phyloP scores from a whole-genome alignment of 192 early-diverging fungal species.

The Entomortierella parvispora region DNA sequence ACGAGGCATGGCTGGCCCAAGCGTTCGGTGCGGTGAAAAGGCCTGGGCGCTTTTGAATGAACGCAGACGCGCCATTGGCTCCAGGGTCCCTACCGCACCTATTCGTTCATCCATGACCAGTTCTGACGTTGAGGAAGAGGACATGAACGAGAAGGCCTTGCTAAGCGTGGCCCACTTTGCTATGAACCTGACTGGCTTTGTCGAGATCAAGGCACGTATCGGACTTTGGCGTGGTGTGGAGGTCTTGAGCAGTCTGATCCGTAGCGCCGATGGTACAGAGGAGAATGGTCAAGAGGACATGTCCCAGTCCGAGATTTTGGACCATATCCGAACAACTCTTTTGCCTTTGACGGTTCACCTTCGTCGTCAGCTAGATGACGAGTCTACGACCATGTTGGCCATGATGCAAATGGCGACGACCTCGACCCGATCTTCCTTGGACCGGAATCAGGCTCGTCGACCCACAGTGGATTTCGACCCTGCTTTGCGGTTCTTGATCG shows the following conservation, averaged over 20 bases:
- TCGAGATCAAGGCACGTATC: conserved; percentile 49
- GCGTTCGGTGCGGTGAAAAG: conserved; percentile 48
- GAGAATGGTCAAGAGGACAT: conserved; percentile 14
- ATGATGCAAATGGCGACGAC: conserved; percentile 36
- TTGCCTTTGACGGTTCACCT: conserved; percentile 41
- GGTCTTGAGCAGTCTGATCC: conserved; percentile 30
- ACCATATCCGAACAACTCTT: conserved; percentile 46
- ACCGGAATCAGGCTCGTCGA: conserved; percentile 15
- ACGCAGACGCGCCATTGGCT: conserved; percentile 25
- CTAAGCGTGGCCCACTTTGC: conserved; percentile 43
- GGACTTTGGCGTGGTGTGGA: conserved; percentile 48
- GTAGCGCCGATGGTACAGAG: neutral
- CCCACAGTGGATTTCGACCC: conserved; percentile 36
- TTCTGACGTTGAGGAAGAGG: conserved; percentile 15
- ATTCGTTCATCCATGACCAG: neutral
- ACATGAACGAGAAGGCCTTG: conserved; percentile 28
- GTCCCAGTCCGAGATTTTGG: conserved; percentile 44
- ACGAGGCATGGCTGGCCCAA: conserved; percentile 37
- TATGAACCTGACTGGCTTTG: conserved; percentile 47
- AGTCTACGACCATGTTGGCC: conserved; percentile 35
- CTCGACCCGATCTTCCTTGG: conserved; percentile 16
- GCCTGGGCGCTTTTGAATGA: conserved; percentile 48
- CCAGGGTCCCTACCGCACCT: conserved; percentile 15
- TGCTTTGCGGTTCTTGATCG: conserved; percentile 43
- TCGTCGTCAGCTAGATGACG: conserved; percentile 46